phyloP scores from a whole-genome alignment of 495 filamentous ascomycete genomes.

The Aspergillus bertholletiae region DNA sequence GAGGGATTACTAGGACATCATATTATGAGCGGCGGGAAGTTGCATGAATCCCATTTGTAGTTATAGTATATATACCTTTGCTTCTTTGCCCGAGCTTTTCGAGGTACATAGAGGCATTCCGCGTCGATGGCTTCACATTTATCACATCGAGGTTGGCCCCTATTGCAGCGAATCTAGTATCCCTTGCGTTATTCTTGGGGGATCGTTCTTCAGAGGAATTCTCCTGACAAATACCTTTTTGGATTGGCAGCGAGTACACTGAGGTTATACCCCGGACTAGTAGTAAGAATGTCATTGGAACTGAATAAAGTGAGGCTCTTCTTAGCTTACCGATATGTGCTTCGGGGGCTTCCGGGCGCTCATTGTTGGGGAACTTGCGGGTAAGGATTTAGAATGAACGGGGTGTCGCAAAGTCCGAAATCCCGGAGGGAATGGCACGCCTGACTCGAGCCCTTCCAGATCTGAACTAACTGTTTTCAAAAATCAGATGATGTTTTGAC shows the following conservation, averaged over 20 bases:
- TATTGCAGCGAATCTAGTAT: conserved; percentile 23
- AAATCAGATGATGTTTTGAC: too few species aligned
- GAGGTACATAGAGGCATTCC: conserved; percentile 13
- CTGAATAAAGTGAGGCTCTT: neutral
- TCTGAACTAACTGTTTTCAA: too few species aligned
- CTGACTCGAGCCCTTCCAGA: too few species aligned
- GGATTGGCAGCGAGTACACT: conserved; percentile 20
- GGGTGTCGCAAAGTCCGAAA: conserved; percentile 7
- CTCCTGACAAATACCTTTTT: conserved; percentile 12
- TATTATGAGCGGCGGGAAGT: neutral
- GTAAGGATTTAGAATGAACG: too few species aligned
- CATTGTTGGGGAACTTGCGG: neutral
- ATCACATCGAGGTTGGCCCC: conserved; percentile 17
- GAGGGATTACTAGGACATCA: neutral
- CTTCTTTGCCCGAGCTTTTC: conserved; percentile 14
- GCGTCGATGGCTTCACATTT: conserved; percentile 14
- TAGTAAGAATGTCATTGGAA: neutral
- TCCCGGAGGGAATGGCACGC: too few species aligned
- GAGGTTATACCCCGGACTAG: too few species aligned
- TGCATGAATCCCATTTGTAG: too few species aligned
- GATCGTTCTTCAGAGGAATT: neutral
- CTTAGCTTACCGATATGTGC: conserved; percentile 4
- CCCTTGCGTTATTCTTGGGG: neutral
- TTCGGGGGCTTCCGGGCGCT: neutral
- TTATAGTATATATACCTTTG: too few species aligned